Evolutionary conservation across 768 basidiomycete species (phyloP).

Genomic region (Fistulinella prunicolor): DNA sequence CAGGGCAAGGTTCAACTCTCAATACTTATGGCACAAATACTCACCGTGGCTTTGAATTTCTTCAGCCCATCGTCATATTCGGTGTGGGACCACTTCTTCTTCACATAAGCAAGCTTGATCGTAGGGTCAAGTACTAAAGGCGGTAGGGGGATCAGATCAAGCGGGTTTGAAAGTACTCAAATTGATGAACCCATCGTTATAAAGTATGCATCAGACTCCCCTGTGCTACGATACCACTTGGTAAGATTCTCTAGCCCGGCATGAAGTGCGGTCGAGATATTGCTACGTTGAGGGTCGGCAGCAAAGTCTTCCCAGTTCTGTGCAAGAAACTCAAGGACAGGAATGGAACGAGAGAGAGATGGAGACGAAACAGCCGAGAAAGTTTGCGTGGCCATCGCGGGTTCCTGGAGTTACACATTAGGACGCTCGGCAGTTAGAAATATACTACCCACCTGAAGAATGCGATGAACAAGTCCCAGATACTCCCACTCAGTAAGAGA

Average conservation of each 20-base stretch:
- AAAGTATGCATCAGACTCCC: conserved; percentile 1
- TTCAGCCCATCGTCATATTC: neutral
- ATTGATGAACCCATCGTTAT: conserved; percentile 1
- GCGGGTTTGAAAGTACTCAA: neutral
- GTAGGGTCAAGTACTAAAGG: neutral
- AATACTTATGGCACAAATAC: no score
- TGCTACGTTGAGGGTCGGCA: neutral
- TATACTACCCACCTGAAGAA: no score
- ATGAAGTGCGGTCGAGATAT: neutral
- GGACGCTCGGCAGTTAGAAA: no score
- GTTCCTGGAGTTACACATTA: neutral
- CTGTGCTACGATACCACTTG: conserved; percentile 1
- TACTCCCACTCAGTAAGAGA: neutral
- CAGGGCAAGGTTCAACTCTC: no score
- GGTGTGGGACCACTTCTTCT: neutral
- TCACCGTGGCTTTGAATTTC: no score
- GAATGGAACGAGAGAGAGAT: neutral
- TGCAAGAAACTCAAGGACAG: conserved; percentile 2
- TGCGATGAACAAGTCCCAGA: neutral
- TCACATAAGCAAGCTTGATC: conserved; percentile 2
- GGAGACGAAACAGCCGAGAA: neutral
- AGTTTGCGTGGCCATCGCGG: neutral
- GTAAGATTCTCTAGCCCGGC: neutral
- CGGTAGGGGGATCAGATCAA: no score
- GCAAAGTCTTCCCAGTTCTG: neutral